Evolutionary conservation across 371 early-diverging fungal genomes (phyloP).

Genomic region (Syncephalis plumigaleata): DNA sequence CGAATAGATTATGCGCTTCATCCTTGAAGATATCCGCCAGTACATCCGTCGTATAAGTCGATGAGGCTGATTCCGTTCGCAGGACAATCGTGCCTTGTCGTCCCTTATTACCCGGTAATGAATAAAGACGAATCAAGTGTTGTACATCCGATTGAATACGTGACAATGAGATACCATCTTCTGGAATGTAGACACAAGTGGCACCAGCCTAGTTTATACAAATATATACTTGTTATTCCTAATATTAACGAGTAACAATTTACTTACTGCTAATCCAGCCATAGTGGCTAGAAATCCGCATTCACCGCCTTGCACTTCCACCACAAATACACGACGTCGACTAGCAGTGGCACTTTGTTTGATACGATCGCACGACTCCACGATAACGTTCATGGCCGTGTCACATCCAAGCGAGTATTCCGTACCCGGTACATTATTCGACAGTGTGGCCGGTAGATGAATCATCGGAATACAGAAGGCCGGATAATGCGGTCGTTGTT

Average conservation of each 20-base stretch:
- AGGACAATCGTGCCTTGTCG: background rate
- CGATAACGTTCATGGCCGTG: conserved; percentile 94
- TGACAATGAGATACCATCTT: conserved; percentile 69
- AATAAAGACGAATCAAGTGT: conserved; percentile 36
- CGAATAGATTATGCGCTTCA: conserved; percentile 88
- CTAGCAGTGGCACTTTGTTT: conserved; percentile 82
- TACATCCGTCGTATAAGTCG: conserved; percentile 82
- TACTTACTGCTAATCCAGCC: conserved; percentile 60
- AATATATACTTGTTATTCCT: background rate
- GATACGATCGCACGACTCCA: conserved; percentile 85
- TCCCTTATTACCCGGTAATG: conserved; percentile 6
- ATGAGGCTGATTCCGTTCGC: conserved; percentile 66
- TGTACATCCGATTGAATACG: conserved; percentile 66
- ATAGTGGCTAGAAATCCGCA: conserved; percentile 91
- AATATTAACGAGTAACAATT: background rate
- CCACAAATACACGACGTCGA: conserved; percentile 88
- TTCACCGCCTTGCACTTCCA: conserved; percentile 96
- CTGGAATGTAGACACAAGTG: conserved; percentile 88
- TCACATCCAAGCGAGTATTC: conserved; percentile 94
- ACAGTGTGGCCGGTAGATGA: conserved; percentile 90
- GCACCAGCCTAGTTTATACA: conserved; percentile 54
- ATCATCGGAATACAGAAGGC: conserved; percentile 88
- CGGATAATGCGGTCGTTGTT: conserved; percentile 54
- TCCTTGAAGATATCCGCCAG: conserved; percentile 75
- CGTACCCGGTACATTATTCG: conserved; percentile 98